Conservation (phyloP, 2,329 filamentous ascomycete genomes). For the Sarocladium oryzae region DNA sequence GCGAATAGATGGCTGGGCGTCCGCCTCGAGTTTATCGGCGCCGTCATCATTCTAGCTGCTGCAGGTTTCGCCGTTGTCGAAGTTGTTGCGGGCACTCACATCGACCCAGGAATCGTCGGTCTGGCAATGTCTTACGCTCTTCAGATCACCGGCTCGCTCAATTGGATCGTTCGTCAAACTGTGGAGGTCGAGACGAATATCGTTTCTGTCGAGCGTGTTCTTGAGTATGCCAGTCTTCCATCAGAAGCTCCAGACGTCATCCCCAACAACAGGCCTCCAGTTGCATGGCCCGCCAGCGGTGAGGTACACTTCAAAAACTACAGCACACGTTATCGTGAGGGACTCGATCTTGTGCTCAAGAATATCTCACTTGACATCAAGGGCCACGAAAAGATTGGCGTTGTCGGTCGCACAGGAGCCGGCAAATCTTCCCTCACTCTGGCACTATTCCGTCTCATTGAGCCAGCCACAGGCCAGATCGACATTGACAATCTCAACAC, state of each 20-base stretch:
- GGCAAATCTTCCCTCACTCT: constrained; percentile 94
- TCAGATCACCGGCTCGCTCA: constrained; percentile 93
- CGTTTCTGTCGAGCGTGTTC: constrained; percentile 92
- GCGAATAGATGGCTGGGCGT: constrained; percentile 93
- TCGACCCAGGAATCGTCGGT: constrained; percentile 75
- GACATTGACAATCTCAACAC: constrained; percentile 87
- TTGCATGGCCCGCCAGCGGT: constrained; percentile 86
- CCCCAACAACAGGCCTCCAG: constrained; percentile 75
- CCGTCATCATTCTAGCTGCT: constrained; percentile 81
- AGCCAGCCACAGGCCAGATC: constrained; percentile 75
- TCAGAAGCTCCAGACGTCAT: constrained; percentile 94
- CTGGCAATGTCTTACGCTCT: constrained; percentile 95
- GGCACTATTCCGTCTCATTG: constrained; percentile 91
- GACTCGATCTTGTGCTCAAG: constrained; percentile 86
- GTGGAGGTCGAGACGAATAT: constrained; percentile 99
- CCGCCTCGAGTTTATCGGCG: constrained; percentile 91
- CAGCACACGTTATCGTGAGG: constrained; percentile 86
- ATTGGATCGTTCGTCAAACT: constrained; percentile 98
- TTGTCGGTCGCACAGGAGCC: constrained; percentile 91
- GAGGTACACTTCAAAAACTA: constrained; percentile 88
- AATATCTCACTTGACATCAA: constrained; percentile 90
- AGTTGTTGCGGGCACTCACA: constrained; percentile 58
- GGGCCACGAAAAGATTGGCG: constrained; percentile 94
- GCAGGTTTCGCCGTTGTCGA: constrained; percentile 78
- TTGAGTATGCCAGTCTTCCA: constrained; percentile 87